Conservation (phyloP, 208 protist genomes). For the Perkinsela sp. region DNA sequence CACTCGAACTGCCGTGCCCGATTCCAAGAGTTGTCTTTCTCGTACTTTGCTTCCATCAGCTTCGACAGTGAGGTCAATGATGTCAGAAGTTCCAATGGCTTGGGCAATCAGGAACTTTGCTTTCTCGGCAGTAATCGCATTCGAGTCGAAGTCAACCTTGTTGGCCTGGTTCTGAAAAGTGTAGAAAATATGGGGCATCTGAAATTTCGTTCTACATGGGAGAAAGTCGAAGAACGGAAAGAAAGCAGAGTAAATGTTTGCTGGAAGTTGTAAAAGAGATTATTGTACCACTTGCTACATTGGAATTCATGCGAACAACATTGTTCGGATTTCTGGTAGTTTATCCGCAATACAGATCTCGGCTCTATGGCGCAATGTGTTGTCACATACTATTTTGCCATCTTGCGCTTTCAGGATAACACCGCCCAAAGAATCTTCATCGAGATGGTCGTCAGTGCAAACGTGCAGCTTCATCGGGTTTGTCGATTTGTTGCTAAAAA, state of each 20-base stretch:
- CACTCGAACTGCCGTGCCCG: not conserved
- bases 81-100: not conserved
- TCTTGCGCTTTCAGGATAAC: conserved; percentile 26
- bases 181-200: not conserved
- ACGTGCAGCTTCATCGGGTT: conserved; percentile 13
- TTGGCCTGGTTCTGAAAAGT: not conserved
- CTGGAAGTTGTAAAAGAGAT: no score
- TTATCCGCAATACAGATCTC: conserved; percentile 50
- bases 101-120: not conserved
- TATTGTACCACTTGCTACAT: no score
- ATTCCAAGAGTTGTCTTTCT: not conserved
- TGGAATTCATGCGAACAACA: not conserved
- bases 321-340: conserved; percentile 33
- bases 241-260: no score
- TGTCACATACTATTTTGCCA: conserved; percentile 54
- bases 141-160: not conserved
- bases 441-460: conserved; percentile 16
- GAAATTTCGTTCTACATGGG: no score
- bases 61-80: not conserved
- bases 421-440: conserved; percentile 37
- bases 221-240: no score
- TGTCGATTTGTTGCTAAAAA: conserved; percentile 24
- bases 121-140: not conserved
- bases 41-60: not conserved
- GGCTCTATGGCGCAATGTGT: conserved; percentile 44